These are phyloP conservation scores for Suillus cothurnatus DNA, from an alignment of 768 basidiomycete genomes.

Conservation along the genomic window DNA sequence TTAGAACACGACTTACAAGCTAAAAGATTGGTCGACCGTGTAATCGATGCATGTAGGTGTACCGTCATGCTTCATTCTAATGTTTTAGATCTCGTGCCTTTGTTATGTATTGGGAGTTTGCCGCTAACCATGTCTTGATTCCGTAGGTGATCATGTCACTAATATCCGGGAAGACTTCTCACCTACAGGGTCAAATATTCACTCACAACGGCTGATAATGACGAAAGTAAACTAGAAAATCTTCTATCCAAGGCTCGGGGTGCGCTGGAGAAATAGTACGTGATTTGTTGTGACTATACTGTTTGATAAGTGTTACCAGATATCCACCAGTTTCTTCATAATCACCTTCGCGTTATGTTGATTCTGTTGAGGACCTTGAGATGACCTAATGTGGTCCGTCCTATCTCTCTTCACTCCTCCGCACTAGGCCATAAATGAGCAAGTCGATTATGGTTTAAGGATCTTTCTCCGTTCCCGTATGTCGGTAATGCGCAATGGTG, in stretches of 20 bases:
- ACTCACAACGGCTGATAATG: conserved; percentile 72
- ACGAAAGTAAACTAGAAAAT: conserved; percentile 49
- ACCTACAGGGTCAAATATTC: conserved; percentile 85
- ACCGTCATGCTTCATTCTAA: neutral
- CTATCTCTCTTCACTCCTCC: no score
- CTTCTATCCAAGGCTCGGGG: conserved; percentile 68
- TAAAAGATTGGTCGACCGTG: conserved; percentile 89
- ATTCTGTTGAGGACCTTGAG: conserved; percentile 60
- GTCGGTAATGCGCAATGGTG: no score
- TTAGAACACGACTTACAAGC: conserved; percentile 82
- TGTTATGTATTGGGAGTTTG: neutral
- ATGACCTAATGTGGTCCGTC: conserved; percentile 45
- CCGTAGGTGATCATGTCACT: conserved; percentile 83
- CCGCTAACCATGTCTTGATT: conserved; percentile 14
- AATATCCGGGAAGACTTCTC: conserved; percentile 91
- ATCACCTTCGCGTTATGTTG: conserved; percentile 92
- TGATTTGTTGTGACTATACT: conserved; percentile 11
- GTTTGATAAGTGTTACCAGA: conserved; percentile 4
- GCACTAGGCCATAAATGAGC: no score
- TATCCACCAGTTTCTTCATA: conserved; percentile 75
- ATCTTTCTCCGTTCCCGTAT: no score
- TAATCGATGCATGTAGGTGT: conserved; percentile 72
- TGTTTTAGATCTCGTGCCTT: neutral
- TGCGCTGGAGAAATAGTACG: conserved; percentile 90
- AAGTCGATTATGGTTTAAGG: no score